Evolutionary conservation across 2,329 filamentous ascomycete genomes (phyloP), one percentile per base, ranked within the genome.

Genomic region (Penicillium sp.): DNA sequence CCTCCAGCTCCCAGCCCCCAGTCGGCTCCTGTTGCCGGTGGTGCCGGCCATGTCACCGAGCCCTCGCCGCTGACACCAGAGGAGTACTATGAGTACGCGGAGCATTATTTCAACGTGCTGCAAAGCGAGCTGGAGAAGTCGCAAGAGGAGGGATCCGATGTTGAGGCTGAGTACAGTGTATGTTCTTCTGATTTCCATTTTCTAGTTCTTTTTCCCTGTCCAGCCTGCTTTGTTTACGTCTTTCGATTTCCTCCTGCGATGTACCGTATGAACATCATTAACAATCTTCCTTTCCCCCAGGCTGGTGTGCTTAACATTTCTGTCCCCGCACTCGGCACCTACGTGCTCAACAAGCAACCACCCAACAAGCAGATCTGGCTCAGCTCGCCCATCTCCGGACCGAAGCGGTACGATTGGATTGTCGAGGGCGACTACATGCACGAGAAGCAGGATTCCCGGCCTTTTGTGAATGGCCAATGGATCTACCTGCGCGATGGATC

Each of bases 351-450:
- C 83, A 99, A 99, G 76, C 94, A 99, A 74, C 94, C 94, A 0
- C 91, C 93, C 18, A 97, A 97, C 80, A 94, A 91, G 79, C 94
- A 87, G 71, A 96, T 99, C 69, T 99, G 94, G 94, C 84, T 97
- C 42, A 94, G 90, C 35, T 96, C 91, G 40, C 94, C 94, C 4
- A 79, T 91, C 50, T 92, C 90, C 6, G 94, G 94, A 0, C 94
- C 94, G 13, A 97, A 97, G 77, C 87, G 93, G 55, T 99, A 88
- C 77, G 92, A 97, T 74, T 99, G 90, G 83, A 88, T 96, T 51
- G 72, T 92, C 13, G 69, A 72, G 53, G 73, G 86, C 55, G 90
- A 94, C 65, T 80, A 83, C 30, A 88, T 91, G 79, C 75, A 85
- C 65, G 82, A 91, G 69, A 95, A 95, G 77, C 88, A 92, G 73